These are phyloP conservation scores for Triticum timopheevii DNA, from an alignment of 176 grass and related monocot genomes.

Conservation along the genomic window DNA sequence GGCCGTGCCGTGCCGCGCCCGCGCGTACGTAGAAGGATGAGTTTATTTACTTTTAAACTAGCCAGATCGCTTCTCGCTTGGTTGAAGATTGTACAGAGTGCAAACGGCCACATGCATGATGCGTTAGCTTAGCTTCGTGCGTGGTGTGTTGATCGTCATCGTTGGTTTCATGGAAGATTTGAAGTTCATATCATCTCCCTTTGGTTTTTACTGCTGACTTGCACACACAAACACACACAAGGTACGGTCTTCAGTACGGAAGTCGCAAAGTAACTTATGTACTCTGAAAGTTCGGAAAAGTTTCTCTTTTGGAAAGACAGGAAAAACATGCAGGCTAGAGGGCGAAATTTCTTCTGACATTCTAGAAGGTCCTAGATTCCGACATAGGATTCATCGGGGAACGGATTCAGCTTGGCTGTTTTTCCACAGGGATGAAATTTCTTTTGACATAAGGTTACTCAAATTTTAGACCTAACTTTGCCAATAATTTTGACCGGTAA, in stretches of 20 bases:
- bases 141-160: conserved; percentile 18
- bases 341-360: neutral
- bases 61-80: neutral
- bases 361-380: too few relatives aligned
- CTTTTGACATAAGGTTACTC: neutral
- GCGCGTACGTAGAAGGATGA: neutral
- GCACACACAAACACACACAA: too few relatives aligned
- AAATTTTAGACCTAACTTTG: neutral
- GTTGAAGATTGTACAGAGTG: conserved; percentile 21
- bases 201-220: too few relatives aligned
- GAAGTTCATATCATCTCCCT: too few relatives aligned
- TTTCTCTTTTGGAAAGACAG: too few relatives aligned
- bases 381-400: too few relatives aligned
- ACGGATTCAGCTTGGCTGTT: neutral
- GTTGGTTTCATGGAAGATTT: neutral
- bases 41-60: neutral
- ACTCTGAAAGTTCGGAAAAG: too few relatives aligned
- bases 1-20: neutral
- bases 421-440: neutral
- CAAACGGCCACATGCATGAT: conserved; percentile 27
- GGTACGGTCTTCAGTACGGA: too few relatives aligned
- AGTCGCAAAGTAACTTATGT: too few relatives aligned
- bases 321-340: neutral
- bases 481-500: neutral
- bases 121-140: conserved; percentile 1